These are phyloP conservation scores for Tarenaya hassleriana DNA, from an alignment of 345 rosid species.

Conservation along the genomic window DNA sequence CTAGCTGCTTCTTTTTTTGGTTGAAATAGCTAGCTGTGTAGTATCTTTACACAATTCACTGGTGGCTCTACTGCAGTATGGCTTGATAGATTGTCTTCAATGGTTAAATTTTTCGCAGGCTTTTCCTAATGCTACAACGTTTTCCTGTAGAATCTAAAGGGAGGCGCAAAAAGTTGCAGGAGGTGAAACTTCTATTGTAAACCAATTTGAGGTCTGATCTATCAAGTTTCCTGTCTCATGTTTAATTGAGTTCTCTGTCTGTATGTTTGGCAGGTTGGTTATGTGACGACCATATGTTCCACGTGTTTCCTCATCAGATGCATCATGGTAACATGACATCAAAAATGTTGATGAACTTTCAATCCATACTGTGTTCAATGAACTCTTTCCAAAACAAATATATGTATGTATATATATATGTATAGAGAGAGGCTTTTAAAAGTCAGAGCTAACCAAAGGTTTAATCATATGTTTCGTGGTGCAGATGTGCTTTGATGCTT, in stretches of 20 bases:
- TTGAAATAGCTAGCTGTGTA: background rate
- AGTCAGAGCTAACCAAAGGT: conserved; percentile 3
- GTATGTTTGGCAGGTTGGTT: conserved; percentile 69
- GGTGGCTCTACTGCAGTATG: background rate
- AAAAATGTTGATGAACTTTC: background rate
- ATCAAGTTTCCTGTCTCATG: background rate
- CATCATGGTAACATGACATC: conserved; percentile 54
- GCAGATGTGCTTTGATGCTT: conserved; percentile 81
- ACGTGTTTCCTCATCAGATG: conserved; percentile 83
- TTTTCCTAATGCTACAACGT: conserved; percentile 85
- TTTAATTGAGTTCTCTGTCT: conserved; percentile 4
- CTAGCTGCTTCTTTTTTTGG: background rate
- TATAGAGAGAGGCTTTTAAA: too few relatives aligned
- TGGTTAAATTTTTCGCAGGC: conserved; percentile 43
- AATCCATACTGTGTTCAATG: conserved; percentile 9
- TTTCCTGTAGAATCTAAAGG: conserved; percentile 97
- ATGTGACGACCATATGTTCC: conserved; percentile 87
- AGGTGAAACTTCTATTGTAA: conserved; percentile 38
- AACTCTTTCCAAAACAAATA: background rate
- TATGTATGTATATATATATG: too few relatives aligned
- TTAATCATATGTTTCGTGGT: conserved; percentile 15
- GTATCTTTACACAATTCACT: too few relatives aligned
- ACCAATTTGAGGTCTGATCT: background rate
- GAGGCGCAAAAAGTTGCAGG: conserved; percentile 83
- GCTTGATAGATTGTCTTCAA: background rate